Conservation (phyloP, 345 rosid species). For the Salix udensis region DNA sequence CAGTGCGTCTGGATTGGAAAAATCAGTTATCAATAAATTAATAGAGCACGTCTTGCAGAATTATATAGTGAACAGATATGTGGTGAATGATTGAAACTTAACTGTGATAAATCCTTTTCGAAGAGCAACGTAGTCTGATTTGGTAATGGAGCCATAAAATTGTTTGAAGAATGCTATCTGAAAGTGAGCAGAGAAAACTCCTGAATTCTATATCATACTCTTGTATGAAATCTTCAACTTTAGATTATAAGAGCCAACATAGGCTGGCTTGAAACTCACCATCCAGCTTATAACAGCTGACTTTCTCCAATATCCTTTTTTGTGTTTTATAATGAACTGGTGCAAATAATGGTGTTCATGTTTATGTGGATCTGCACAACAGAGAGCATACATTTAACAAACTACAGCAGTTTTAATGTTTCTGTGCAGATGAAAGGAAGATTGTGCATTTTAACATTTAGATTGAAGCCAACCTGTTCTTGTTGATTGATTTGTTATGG, state of each 20-base stretch:
- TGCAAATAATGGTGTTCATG: slow-evolving; percentile 19
- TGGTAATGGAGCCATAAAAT: slow-evolving; percentile 70
- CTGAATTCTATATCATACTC: background rate
- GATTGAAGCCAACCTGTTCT: slow-evolving; percentile 13
- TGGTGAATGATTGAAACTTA: slow-evolving; percentile 5
- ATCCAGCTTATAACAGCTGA: slow-evolving; percentile 63
- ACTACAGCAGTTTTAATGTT: background rate
- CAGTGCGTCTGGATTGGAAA: slow-evolving; percentile 43
- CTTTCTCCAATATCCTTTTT: slow-evolving; percentile 58
- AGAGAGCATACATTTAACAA: background rate
- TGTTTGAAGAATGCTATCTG: slow-evolving; percentile 87
- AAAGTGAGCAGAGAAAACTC: slow-evolving; percentile 3
- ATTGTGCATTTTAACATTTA: background rate
- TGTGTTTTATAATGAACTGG: slow-evolving; percentile 35
- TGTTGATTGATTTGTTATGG: background rate
- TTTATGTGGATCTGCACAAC: slow-evolving; percentile 12
- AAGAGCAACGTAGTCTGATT: slow-evolving; percentile 66
- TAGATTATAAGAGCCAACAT: background rate
- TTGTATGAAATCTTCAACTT: background rate
- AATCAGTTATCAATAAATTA: background rate
- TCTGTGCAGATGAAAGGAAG: background rate
- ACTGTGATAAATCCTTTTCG: slow-evolving; percentile 76
- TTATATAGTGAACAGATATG: background rate
- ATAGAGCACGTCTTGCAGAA: background rate
- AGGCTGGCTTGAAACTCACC: slow-evolving; percentile 38